A percentile compares a stretch with the other conserved stretches of the same genome.
These are phyloP conservation scores for Fusarium succisae DNA, from an alignment of 2,329 filamentous ascomycete genomes.

Conservation along the genomic window DNA sequence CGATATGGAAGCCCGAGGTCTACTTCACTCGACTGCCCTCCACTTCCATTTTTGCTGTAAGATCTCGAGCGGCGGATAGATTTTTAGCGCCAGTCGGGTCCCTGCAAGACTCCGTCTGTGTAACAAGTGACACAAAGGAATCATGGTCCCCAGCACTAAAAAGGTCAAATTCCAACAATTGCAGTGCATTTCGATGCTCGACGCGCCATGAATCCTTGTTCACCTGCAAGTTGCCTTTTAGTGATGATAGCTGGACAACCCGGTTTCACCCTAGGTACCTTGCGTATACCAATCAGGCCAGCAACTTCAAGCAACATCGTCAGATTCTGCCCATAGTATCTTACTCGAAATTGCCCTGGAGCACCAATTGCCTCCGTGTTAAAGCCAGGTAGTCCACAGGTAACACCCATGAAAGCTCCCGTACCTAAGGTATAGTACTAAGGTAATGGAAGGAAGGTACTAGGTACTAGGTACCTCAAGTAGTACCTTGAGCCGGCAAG, in stretches of 20 bases:
- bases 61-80: slow-evolving; percentile 15
- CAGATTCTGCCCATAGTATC: background rate
- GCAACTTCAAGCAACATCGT: background rate
- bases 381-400: background rate
- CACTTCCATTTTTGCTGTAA: background rate
- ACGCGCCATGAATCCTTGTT: slow-evolving; percentile 1
- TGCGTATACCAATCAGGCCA: background rate
- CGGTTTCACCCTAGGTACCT: slow-evolving; percentile 21
- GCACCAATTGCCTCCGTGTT: background rate
- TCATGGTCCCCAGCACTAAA: background rate
- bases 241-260: background rate
- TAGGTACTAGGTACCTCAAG: no score
- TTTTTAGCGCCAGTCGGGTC: slow-evolving; percentile 16
- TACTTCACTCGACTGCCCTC: background rate
- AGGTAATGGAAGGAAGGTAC: no score
- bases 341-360: background rate
- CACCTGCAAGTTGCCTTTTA: slow-evolving; percentile 8
- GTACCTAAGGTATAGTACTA: background rate
- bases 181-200: background rate
- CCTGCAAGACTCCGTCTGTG: background rate
- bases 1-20: slow-evolving; percentile 11
- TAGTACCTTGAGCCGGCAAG: background rate
- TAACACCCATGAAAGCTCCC: background rate
- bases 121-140: background rate
- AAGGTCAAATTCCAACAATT: background rate